Evolutionary conservation across 805 yeast genomes (phyloP).

Genomic region (Monosporozyma aerobia): DNA sequence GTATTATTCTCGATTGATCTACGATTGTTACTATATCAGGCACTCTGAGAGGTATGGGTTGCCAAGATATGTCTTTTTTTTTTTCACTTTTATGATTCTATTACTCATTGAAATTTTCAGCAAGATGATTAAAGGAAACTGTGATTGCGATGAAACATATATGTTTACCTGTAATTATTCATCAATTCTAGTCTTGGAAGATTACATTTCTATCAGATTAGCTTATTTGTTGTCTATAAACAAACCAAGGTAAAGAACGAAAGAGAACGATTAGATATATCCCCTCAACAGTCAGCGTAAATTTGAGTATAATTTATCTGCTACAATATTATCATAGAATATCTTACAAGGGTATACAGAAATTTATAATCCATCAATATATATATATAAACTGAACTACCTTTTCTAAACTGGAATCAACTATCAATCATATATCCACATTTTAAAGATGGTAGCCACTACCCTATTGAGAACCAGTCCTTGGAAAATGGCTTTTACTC

Average conservation of each 20-base stretch:
- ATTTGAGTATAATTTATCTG: too few species aligned
- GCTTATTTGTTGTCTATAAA: not conserved
- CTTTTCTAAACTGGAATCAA: not conserved
- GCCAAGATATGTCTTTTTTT: too few species aligned
- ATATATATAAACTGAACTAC: not conserved
- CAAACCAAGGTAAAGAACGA: not conserved
- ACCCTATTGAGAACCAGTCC: constrained; percentile 1
- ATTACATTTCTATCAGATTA: not conserved
- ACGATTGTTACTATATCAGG: too few species aligned
- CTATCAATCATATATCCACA: not conserved
- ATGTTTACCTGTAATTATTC: not conserved
- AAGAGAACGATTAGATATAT: too few species aligned
- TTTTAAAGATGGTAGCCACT: constrained; percentile 5
- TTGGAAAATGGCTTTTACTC: not conserved
- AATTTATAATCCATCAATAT: not conserved
- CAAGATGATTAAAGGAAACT: too few species aligned
- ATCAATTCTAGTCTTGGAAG: not conserved
- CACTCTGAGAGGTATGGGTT: too few species aligned
- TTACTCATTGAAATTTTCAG: too few species aligned
- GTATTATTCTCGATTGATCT: too few species aligned
- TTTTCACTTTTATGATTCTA: too few species aligned
- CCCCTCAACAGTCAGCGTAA: not conserved
- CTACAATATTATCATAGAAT: not conserved
- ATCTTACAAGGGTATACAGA: not conserved
- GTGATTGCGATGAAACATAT: too few species aligned